Conservation (phyloP, 306 rosid species). For the Begonia loranthoides region DNA sequence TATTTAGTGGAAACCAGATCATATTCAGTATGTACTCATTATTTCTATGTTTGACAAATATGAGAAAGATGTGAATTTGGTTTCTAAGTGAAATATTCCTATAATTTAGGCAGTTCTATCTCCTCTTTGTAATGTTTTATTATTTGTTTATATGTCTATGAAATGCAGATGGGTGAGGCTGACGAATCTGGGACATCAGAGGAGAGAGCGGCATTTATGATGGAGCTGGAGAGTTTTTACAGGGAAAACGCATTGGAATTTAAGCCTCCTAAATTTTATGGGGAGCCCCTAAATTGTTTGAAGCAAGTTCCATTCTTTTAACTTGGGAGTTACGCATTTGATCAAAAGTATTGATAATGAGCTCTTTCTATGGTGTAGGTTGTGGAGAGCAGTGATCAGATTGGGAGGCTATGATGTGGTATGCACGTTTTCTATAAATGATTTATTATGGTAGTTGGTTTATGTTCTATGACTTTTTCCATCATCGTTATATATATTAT, state of each 20-base stretch:
- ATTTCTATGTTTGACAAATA: too few relatives aligned
- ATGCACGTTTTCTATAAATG: slow-evolving; percentile 10
- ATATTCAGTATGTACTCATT: too few relatives aligned
- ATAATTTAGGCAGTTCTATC: not conserved
- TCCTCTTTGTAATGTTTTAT: not conserved
- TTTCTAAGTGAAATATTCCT: too few relatives aligned
- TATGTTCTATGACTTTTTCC: too few relatives aligned
- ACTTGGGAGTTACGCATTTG: not conserved
- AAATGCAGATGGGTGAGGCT: slow-evolving; percentile 34
- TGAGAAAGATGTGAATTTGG: too few relatives aligned
- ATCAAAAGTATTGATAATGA: slow-evolving; percentile 6
- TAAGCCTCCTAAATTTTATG: slow-evolving; percentile 75
- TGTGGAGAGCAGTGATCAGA: slow-evolving; percentile 78
- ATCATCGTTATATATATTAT: too few relatives aligned
- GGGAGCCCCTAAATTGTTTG: slow-evolving; percentile 68
- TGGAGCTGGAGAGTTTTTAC: slow-evolving; percentile 54
- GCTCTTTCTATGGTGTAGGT: slow-evolving; percentile 30
- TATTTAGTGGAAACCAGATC: too few relatives aligned
- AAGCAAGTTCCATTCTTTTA: slow-evolving; percentile 32
- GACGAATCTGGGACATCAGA: slow-evolving; percentile 31
- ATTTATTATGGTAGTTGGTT: not conserved
- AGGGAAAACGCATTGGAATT: slow-evolving; percentile 56
- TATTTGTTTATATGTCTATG: not conserved
- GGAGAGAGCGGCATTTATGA: slow-evolving; percentile 57
- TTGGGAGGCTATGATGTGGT: slow-evolving; percentile 81